A percentile compares a stretch with the other conserved stretches of the same genome.
Evolutionary conservation across 2,329 filamentous ascomycete genomes (phyloP).

Genomic region (Pseudogymnoascus sp.): DNA sequence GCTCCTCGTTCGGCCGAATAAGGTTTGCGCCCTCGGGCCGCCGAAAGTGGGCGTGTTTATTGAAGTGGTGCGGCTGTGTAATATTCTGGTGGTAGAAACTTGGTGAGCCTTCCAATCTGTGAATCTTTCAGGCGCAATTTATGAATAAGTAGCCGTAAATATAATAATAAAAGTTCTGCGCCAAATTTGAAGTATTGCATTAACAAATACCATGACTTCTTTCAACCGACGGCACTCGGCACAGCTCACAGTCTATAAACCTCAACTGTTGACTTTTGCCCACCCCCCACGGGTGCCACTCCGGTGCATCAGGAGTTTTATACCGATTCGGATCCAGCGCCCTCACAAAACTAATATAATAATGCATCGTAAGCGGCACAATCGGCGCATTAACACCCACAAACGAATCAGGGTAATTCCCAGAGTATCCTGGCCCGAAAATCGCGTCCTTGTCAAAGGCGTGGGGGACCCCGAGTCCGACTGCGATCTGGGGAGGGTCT

Average conservation of each 20-base stretch:
- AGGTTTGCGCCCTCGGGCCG: background rate
- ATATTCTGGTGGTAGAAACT: too few relatives aligned
- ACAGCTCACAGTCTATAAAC: background rate
- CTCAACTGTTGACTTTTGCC: background rate
- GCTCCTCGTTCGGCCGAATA: background rate
- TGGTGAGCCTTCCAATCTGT: too few relatives aligned
- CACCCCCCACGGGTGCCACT: constrained; percentile 14
- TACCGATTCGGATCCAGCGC: constrained; percentile 31
- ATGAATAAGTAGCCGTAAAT: too few relatives aligned
- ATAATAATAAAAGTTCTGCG: too few relatives aligned
- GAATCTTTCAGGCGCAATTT: too few relatives aligned
- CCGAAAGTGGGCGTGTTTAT: background rate
- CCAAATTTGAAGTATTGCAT: too few relatives aligned
- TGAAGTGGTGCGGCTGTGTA: too few relatives aligned
- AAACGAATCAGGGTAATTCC: constrained; percentile 21
- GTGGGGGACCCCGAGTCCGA: constrained; percentile 27
- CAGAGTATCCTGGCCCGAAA: constrained; percentile 25
- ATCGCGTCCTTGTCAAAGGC: constrained; percentile 26
- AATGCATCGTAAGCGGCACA: constrained; percentile 25
- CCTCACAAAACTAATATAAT: constrained; percentile 35
- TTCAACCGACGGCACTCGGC: background rate
- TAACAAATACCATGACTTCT: too few relatives aligned
- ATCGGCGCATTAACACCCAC: constrained; percentile 25
- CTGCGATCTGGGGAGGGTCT: constrained; percentile 28
- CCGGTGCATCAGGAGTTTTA: constrained; percentile 15